Conservation (phyloP, 768 basidiomycete species). For the Lactifluus pinguis region DNA sequence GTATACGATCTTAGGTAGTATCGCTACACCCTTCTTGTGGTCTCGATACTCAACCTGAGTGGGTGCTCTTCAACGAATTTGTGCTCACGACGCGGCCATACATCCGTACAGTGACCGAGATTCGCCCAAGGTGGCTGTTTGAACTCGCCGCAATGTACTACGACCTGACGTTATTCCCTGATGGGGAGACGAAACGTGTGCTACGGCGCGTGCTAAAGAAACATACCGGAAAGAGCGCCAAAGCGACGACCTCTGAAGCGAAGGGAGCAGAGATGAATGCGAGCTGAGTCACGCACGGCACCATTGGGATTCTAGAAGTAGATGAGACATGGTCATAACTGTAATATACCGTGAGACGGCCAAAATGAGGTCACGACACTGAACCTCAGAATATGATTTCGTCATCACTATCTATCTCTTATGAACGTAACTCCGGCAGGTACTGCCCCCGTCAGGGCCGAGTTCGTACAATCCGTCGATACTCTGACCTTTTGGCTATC, state of each 20-base stretch:
- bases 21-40: conserved; percentile 81
- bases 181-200: conserved; percentile 63
- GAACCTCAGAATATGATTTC: not conserved
- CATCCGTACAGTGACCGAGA: conserved; percentile 86
- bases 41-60: conserved; percentile 78
- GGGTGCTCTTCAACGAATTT: conserved; percentile 93
- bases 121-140: conserved; percentile 75
- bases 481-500: not conserved
- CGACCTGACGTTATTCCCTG: conserved; percentile 53
- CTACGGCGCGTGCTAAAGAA: conserved; percentile 14
- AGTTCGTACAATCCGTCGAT: conserved; percentile 30
- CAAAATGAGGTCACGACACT: not conserved
- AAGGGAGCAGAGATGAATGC: not conserved
- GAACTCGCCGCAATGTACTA: conserved; percentile 61
- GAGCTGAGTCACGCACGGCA: not conserved
- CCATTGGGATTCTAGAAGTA: not conserved
- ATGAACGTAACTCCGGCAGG: conserved; percentile 26
- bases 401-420: not conserved
- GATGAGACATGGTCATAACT: not conserved
- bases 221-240: not conserved
- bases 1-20: conserved; percentile 39
- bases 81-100: conserved; percentile 83
- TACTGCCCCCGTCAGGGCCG: conserved; percentile 44
- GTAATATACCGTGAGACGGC: not conserved
- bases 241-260: too few relatives aligned